Evolutionary conservation across 2,329 filamentous ascomycete genomes (phyloP), one percentile per base, ranked within the genome.

Genomic region (Coniochaeta pulveracea): DNA sequence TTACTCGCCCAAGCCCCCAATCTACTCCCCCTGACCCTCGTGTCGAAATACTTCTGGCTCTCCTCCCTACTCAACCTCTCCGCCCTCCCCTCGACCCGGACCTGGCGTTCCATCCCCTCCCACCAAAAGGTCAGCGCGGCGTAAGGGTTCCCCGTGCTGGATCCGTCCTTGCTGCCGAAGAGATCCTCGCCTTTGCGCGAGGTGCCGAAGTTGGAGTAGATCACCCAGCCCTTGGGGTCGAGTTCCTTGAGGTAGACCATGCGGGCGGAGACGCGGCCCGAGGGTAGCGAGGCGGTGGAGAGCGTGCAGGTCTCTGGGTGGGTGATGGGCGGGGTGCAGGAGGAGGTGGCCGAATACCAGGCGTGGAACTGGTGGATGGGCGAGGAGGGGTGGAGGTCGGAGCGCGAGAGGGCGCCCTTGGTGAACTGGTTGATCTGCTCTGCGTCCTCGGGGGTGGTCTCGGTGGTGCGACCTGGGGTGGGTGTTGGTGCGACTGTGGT

Each of bases 221-320:
- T 68, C 26, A 96, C 85, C 58, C 93, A 98, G 11, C 88, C 86
- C 5, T 57, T 47, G 34, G 65, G 57, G 56, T 96, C 88, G 16
- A 96, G 75, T 64, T 96, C 91, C 60, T 98, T 98, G 44, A 98
- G 70, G 60, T 96, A 98, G 23, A 98, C 85, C 45, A 85, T 71
- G 38, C 91, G 84, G 4, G 84, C 79, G 29, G 77, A 85, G 14
- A 96, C 82, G 29, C 82, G 78, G 39, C 91, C 91, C 0, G 76
- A 82, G 2, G 89, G 89, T 4, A 96, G 69, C 16, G 69, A 64
- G 0, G 88, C 86, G 1, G 91, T 98, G 4, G 86, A 81, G 2
- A 98, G 67, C 2, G 80, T 86, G 49, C 85, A 86, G 1, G 91
- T 84, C 58, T 98, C 91, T 2, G 89, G 88, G 45, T 93, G 82